Evolutionary conservation across 805 yeast species (phyloP), one percentile per base, ranked within the genome.

Genomic region (Wickerhamomyces rabaulensis): DNA sequence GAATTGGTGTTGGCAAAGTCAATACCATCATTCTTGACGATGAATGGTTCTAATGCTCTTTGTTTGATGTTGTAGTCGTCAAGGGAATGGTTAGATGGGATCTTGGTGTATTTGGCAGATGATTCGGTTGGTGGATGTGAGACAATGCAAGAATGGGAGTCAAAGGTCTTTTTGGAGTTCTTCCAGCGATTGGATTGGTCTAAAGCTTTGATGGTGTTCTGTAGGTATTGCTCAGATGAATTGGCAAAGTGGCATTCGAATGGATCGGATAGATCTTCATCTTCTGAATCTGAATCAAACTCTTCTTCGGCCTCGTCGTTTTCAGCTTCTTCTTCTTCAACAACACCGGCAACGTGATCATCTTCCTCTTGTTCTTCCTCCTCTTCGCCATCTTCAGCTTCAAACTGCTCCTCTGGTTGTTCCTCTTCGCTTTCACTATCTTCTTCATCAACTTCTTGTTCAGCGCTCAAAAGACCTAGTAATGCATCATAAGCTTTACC

Each of bases 231-330:
- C 35, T 66, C 69, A 3, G 66, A 40, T 10, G 76, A 69, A 19
- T 70, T 66, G 41, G 82, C 84, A 64, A 85, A 91, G 62, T 91
- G 98, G 12, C 66, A 58, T 50, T 86, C 87, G 55, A 87, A 90
- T 0, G 95, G 87, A 65, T 92, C 97, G 8, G 65, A 61, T 10
- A 67, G 73, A 33, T 72, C 72, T 19, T 62, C 67, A 25, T 62
- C 67, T 9, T 58, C 67, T 17, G 51, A 62, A 40, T 57, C 70
- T 16, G 23, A 10, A 12, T 45, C 44, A 22, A 20, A 57, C 15
- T 33, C 40, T 52, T 57, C 48, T 58, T 71, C 58, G 47, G 60
- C 47, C 17, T 56, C 60, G 21, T 52, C 56, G 6, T 52, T 53
- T 2, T 38, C 62, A 1, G 38, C 62, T 5, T 46, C 53, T 3